Percentiles rank a stretch among this genome's conserved stretches.
phyloP scores from a whole-genome alignment of 2,329 filamentous ascomycete genomes.

The Pseudocercospora musae region DNA sequence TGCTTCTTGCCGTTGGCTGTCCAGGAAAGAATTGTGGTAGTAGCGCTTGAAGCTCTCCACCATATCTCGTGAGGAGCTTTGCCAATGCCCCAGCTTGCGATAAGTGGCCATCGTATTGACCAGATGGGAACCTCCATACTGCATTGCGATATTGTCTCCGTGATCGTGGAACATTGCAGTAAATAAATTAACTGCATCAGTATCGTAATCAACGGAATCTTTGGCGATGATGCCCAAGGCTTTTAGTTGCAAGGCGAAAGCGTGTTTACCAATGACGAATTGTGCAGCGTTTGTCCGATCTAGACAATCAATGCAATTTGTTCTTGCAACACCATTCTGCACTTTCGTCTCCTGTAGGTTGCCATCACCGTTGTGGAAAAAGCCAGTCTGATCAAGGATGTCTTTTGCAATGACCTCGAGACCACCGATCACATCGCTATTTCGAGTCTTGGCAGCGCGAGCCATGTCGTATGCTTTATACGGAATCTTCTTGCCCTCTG shows the following conservation, averaged over 20 bases:
- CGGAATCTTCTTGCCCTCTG: constrained; percentile 76
- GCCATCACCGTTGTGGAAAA: constrained; percentile 89
- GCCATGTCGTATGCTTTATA: constrained; percentile 99
- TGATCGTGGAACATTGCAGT: constrained; percentile 97
- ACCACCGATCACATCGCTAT: constrained; percentile 90
- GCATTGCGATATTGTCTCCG: constrained; percentile 94
- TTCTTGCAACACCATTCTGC: constrained; percentile 89
- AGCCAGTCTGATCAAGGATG: constrained; percentile 79
- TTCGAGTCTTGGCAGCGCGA: constrained; percentile 81
- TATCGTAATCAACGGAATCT: constrained; percentile 83
- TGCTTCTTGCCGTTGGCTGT: constrained; percentile 95
- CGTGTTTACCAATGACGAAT: constrained; percentile 94
- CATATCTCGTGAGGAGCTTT: constrained; percentile 95
- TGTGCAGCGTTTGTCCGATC: constrained; percentile 97
- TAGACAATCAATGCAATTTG: constrained; percentile 96
- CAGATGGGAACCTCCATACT: constrained; percentile 94
- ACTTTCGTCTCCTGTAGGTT: constrained; percentile 63
- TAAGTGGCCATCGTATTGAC: constrained; percentile 99
- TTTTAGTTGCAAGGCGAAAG: constrained; percentile 86
- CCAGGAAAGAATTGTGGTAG: constrained; percentile 97
- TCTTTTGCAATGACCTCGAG: constrained; percentile 86
- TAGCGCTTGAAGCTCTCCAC: constrained; percentile 98
- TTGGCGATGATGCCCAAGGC: constrained; percentile 82
- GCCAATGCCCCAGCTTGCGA: constrained; percentile 98
- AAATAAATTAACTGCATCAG: constrained; percentile 91